phyloP scores from a whole-genome alignment of 805 yeast genomes.

The Suhomyces tanzawaensis region DNA sequence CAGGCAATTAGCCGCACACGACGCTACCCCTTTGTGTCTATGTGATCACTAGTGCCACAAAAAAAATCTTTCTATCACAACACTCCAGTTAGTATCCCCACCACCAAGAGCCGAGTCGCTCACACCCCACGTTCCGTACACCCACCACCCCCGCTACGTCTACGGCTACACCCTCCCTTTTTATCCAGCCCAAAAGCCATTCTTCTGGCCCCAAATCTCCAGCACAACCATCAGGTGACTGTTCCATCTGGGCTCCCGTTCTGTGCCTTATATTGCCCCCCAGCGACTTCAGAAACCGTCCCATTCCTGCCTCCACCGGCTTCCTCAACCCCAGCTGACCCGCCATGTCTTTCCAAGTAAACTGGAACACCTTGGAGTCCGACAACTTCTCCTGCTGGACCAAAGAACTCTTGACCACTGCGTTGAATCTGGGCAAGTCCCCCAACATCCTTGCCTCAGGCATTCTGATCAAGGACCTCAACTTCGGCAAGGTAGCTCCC shows the following conservation, averaged over 20 bases:
- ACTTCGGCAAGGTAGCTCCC: conserved; percentile 75
- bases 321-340: neutral
- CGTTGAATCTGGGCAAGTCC: conserved; percentile 68
- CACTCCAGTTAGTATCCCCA: no score
- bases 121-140: no score
- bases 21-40: neutral
- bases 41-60: neutral
- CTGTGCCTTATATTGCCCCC: no score
- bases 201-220: neutral
- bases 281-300: no score
- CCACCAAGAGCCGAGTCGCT: no score
- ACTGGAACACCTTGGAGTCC: conserved; percentile 73
- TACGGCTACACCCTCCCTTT: no score
- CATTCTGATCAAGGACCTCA: conserved; percentile 63
- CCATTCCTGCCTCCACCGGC: no score
- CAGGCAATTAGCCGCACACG: neutral
- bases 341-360: conserved; percentile 73
- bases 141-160: no score
- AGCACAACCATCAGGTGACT: neutral
- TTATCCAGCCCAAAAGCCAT: neutral
- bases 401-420: conserved; percentile 62
- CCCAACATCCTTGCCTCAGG: conserved; percentile 70
- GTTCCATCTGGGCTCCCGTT: no score
- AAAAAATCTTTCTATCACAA: neutral
- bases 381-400: conserved; percentile 63